phyloP scores from a whole-genome alignment of 441 rosid species.

The Dalechampia spathulata region DNA sequence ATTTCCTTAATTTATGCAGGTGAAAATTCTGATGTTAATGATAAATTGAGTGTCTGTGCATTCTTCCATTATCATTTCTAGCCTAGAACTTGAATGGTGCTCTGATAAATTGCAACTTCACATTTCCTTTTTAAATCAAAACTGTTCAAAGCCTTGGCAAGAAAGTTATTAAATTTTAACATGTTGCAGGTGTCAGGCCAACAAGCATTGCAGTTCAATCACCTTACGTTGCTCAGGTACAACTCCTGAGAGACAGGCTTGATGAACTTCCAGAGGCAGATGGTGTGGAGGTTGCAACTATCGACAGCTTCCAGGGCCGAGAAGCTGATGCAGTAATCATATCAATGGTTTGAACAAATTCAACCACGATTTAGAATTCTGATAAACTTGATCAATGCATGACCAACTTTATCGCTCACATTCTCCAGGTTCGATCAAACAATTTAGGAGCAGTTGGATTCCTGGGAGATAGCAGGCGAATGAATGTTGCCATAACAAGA shows the following conservation, averaged over 20 bases:
- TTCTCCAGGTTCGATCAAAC: conserved; percentile 78
- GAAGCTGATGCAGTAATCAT: conserved; percentile 97
- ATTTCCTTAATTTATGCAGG: conserved; percentile 76
- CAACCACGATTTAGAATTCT: no score
- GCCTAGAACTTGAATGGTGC: neutral
- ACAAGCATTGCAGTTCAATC: conserved; percentile 80
- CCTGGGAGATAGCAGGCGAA: conserved; percentile 87
- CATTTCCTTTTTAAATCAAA: no score
- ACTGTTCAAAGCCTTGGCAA: no score
- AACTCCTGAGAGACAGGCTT: conserved; percentile 80
- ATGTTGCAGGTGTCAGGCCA: conserved; percentile 83
- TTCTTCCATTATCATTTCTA: neutral
- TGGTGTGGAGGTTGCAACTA: conserved; percentile 91
- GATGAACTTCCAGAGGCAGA: conserved; percentile 72
- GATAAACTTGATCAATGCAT: neutral
- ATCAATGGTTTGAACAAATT: conserved; percentile 87
- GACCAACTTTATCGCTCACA: neutral
- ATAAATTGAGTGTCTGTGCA: neutral
- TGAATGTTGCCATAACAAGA: conserved; percentile 94
- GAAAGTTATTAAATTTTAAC: neutral
- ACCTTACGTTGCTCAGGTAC: conserved; percentile 98
- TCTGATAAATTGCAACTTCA: no score
- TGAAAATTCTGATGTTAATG: conserved; percentile 14
- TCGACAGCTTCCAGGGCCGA: conserved; percentile 98
- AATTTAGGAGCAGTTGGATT: conserved; percentile 92